Evolutionary conservation across 768 basidiomycete species (phyloP), one percentile per base, ranked within the genome.

Genomic region (Coprinellus aureogranulatus): DNA sequence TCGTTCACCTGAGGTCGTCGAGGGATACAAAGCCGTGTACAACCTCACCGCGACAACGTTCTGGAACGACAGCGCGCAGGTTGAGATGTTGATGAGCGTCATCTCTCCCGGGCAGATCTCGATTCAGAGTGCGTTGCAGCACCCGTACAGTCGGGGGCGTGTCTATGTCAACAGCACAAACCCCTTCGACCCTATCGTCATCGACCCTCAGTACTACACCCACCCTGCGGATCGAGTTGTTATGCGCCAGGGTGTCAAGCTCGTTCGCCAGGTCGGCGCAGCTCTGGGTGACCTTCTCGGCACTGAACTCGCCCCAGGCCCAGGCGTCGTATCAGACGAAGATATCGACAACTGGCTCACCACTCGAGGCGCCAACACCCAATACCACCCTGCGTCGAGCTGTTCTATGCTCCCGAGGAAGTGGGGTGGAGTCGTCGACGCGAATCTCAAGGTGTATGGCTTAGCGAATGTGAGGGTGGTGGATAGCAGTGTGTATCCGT

Each of bases 61-160:
- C 50, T 60, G 79, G 53, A 64, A 70, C 6, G 67, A 67, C 18
- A 73, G 81, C 51, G 86, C 81, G 0, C 76, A 83, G 56, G 70
- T 86, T 26, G 88, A 89, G 68, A 70, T 89, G 22, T 70, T 89
- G 37, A 63, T 74, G 64, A 77, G 67, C 62, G 72, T 72, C 49
- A 79, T 75, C 47, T 52, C 69, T 4, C 61, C 75, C 0, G 70
- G 71, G 1, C 59, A 65, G 25, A 71, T 88, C 47, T 75, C 76
- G 4, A 76, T 90, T 53, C 88, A 90, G 64, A 81, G 83, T 5
- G 88, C 84, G 0, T 67, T 88, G 12, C 88, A 89, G 66, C 84
- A 84, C 62, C 84, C 86, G 1, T 75, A 83, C 65, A 86, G 81
- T 77, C 80, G 84, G 59, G 88, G 88, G 12, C 76, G 75, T 2